phyloP scores from a whole-genome alignment of 305 asterid genomes.

The Fraxinus dipetala region DNA sequence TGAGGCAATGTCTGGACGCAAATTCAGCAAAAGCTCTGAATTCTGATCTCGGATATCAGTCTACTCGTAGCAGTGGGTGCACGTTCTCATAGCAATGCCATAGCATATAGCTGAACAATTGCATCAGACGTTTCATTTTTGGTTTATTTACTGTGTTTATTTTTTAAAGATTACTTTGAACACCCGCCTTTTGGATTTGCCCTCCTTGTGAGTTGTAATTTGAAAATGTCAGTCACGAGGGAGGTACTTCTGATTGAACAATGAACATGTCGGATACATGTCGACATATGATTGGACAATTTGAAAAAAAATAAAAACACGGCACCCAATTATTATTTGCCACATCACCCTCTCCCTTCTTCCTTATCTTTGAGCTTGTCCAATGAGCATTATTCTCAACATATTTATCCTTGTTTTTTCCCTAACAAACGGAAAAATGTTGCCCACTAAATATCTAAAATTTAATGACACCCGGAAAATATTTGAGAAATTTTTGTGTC shows the following conservation, averaged over 20 bases:
- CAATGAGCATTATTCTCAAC: background rate
- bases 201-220: background rate
- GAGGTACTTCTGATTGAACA: background rate
- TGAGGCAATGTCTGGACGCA: conserved; percentile 65
- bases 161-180: background rate
- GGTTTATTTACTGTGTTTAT: background rate
- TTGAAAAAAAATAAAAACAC: too few species aligned
- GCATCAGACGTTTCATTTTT: background rate
- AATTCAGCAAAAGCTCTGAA: conserved; percentile 50
- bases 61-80: background rate
- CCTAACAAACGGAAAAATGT: background rate
- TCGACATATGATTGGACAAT: too few species aligned
- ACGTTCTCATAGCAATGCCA: background rate
- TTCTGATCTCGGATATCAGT: background rate
- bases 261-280: background rate
- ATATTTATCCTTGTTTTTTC: background rate
- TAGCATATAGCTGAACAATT: background rate
- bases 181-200: background rate
- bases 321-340: too few species aligned
- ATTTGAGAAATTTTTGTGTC: background rate
- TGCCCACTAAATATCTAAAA: too few species aligned
- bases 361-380: too few species aligned
- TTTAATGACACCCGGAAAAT: background rate
- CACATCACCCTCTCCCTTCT: too few species aligned
- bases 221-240: background rate